These are phyloP conservation scores for Xylaria sp. DNA, from an alignment of 2,329 filamentous ascomycete genomes.

Conservation along the genomic window DNA sequence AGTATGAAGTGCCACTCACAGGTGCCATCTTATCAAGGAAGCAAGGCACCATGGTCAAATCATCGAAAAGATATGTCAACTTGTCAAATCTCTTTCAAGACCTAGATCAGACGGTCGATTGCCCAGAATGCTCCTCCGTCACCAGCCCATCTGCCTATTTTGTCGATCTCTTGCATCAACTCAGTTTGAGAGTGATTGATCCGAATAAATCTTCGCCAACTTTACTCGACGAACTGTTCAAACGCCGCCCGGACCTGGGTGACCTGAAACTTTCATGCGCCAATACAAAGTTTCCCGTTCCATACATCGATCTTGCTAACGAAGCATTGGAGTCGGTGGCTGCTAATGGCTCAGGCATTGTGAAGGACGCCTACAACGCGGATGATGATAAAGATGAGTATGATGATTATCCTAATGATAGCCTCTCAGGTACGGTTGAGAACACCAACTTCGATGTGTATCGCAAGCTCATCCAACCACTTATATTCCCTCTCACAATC, in stretches of 20 bases:
- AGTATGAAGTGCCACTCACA: not conserved
- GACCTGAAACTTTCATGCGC: slow-evolving; percentile 4
- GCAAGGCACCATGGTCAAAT: not conserved
- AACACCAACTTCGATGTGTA: slow-evolving; percentile 14
- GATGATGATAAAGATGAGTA: not conserved
- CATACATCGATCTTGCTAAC: slow-evolving; percentile 14
- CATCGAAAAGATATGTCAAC: not conserved
- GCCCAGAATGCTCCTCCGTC: slow-evolving; percentile 6
- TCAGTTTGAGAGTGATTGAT: not conserved
- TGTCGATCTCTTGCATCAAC: slow-evolving; percentile 12
- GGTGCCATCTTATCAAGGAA: not conserved
- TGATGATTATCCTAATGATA: not conserved
- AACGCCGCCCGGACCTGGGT: slow-evolving; percentile 6
- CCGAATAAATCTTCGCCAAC: not conserved
- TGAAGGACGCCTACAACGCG: slow-evolving; percentile 1
- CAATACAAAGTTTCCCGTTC: slow-evolving; percentile 1
- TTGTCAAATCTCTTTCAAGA: slow-evolving; percentile 1
- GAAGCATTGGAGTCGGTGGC: slow-evolving; percentile 14
- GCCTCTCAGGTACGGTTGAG: not conserved
- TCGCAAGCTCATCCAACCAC: not conserved
- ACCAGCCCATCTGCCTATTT: slow-evolving; percentile 11
- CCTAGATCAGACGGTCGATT: not conserved
- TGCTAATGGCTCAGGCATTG: not conserved
- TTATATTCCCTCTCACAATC: not conserved
- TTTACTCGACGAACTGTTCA: not conserved